Conservation (phyloP, 148 eudicot species). For the Camellia japonica region DNA sequence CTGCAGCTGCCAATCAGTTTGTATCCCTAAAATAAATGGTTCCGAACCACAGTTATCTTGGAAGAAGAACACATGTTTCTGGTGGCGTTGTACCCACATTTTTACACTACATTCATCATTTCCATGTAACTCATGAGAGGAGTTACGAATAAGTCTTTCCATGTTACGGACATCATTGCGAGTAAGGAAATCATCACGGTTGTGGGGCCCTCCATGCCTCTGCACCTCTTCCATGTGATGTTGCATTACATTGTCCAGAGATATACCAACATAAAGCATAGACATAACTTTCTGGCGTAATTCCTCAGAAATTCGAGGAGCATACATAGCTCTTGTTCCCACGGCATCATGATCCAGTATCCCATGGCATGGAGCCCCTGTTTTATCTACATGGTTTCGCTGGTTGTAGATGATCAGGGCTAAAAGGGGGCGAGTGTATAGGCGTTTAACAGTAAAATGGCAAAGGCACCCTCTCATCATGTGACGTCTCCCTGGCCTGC, state of each 20-base stretch:
- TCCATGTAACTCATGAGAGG: conserved; percentile 26
- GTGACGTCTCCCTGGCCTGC: conserved; percentile 35
- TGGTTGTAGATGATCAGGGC: conserved; percentile 38
- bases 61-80: conserved; percentile 28
- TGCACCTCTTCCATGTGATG: conserved; percentile 34
- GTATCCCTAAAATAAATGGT: conserved; percentile 31
- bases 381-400: conserved; percentile 29
- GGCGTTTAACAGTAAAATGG: conserved; percentile 36
- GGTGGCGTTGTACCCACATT: conserved; percentile 34
- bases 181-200: conserved; percentile 29
- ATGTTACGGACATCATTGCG: conserved; percentile 33
- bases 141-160: conserved; percentile 29
- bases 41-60: conserved; percentile 26
- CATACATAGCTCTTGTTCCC: conserved; percentile 41
- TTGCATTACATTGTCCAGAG: conserved; percentile 28
- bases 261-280: conserved; percentile 33
- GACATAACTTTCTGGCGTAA: conserved; percentile 34
- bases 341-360: conserved; percentile 29
- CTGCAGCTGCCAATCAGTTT: conserved; percentile 41
- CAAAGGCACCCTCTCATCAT: conserved; percentile 41
- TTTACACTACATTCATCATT: conserved; percentile 24
- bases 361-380: conserved; percentile 35
- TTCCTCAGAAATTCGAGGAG: conserved; percentile 36
- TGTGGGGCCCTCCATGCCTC: conserved; percentile 32
- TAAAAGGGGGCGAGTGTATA: conserved; percentile 30